These are phyloP conservation scores for Pseudozyma sp. DNA, from an alignment of 1,284 basidiomycete genomes.

Conservation along the genomic window DNA sequence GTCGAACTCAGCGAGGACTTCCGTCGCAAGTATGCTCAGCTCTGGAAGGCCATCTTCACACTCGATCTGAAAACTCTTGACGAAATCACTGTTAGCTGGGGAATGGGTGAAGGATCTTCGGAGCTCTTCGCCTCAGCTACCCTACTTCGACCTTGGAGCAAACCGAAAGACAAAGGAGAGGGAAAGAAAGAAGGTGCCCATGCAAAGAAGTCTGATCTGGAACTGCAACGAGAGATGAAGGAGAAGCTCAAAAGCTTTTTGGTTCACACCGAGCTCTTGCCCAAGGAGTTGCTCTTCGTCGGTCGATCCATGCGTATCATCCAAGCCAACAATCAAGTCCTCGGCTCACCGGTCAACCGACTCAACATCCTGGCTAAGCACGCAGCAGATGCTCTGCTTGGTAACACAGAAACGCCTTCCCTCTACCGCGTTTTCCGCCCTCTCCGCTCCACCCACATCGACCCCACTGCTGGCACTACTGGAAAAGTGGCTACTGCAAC, in stretches of 20 bases:
- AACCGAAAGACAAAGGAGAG: slow-evolving; percentile 41
- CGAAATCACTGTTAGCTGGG: slow-evolving; percentile 56
- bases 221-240: slow-evolving; percentile 54
- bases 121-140: slow-evolving; percentile 63
- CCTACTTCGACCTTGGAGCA: slow-evolving; percentile 59
- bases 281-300: slow-evolving; percentile 64
- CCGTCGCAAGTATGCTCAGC: slow-evolving; percentile 57
- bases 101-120: slow-evolving; percentile 56
- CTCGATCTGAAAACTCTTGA: slow-evolving; percentile 56
- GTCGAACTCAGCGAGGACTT: slow-evolving; percentile 59
- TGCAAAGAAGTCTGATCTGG: slow-evolving; percentile 44
- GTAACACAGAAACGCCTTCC: slow-evolving; percentile 34
- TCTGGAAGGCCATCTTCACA: slow-evolving; percentile 63
- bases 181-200: slow-evolving; percentile 18
- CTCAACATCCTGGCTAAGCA: slow-evolving; percentile 65
- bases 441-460: background rate
- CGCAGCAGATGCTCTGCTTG: slow-evolving; percentile 56
- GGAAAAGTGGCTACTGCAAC: too few species aligned
- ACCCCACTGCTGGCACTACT: too few species aligned
- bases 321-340: slow-evolving; percentile 62
- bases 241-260: slow-evolving; percentile 60
- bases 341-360: slow-evolving; percentile 64
- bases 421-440: slow-evolving; percentile 54
- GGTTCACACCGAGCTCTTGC: slow-evolving; percentile 59
- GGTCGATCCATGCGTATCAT: slow-evolving; percentile 61